Evolutionary conservation across 768 basidiomycete species (phyloP).

Genomic region (Amyloporia xantha): DNA sequence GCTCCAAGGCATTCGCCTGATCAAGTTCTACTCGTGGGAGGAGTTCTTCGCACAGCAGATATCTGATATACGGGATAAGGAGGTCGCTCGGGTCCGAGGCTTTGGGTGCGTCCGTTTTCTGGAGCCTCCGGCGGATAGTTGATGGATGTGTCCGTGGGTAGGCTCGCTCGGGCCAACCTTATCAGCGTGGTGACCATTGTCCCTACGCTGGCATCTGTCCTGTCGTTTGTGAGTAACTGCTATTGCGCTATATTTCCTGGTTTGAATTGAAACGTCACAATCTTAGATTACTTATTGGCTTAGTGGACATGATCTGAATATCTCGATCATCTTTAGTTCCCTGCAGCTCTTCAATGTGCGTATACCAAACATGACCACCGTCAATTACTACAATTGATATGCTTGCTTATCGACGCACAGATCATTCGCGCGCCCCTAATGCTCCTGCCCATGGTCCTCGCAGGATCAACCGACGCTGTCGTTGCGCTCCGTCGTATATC

Average conservation of each 20-base stretch:
- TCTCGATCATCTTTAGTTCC: constrained; percentile 77
- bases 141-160: constrained; percentile 1
- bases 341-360: constrained; percentile 84
- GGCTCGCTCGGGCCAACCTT: constrained; percentile 26
- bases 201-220: constrained; percentile 68
- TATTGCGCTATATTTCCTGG: not conserved
- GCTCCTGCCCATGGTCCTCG: constrained; percentile 50
- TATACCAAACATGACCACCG: no score
- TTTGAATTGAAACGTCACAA: not conserved
- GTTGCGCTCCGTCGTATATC: constrained; percentile 73
- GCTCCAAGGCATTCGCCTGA: constrained; percentile 79
- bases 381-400: no score
- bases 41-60: constrained; percentile 71
- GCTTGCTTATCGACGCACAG: constrained; percentile 21
- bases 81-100: constrained; percentile 50
- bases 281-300: constrained; percentile 56
- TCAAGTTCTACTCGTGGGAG: constrained; percentile 93
- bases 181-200: constrained; percentile 43
- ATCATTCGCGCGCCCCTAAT: constrained; percentile 53
- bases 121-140: not conserved
- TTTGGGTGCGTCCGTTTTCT: constrained; percentile 20
- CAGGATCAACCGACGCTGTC: constrained; percentile 59
- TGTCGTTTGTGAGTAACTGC: constrained; percentile 49
- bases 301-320: constrained; percentile 53
- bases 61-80: constrained; percentile 58